A percentile compares a stretch with the other conserved stretches of the same genome.
phyloP scores from a whole-genome alignment of 1,284 basidiomycete species.

The Tilletia indica region DNA sequence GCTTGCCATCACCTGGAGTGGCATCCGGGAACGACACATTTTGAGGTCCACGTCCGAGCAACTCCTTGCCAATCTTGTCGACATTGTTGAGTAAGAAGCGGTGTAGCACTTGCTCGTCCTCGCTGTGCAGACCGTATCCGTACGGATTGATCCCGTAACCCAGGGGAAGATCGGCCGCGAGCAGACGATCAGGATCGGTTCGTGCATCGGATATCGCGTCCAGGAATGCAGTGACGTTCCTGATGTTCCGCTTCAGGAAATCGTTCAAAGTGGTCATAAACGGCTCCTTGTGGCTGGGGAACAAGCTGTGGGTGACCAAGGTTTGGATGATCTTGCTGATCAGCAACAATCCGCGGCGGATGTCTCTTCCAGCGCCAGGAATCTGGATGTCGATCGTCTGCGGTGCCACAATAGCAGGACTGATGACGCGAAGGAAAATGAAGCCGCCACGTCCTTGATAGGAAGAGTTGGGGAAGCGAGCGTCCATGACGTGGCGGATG shows the following conservation, averaged over 20 bases:
- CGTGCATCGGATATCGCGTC: conserved; percentile 48
- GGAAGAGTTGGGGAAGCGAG: conserved; percentile 44
- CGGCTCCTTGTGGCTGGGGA: conserved; percentile 49
- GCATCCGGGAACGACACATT: background rate
- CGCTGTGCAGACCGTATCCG: conserved; percentile 44
- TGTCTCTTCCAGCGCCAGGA: conserved; percentile 39
- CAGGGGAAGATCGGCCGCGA: conserved; percentile 49
- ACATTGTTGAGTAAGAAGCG: conserved; percentile 45
- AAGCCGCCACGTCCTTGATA: conserved; percentile 52
- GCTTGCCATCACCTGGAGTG: conserved; percentile 22
- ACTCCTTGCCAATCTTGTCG: conserved; percentile 44
- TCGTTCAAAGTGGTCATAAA: conserved; percentile 51
- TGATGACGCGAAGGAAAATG: conserved; percentile 52
- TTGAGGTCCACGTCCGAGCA: conserved; percentile 28
- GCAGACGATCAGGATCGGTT: conserved; percentile 46
- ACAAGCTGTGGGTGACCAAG: conserved; percentile 47
- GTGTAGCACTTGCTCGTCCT: conserved; percentile 41
- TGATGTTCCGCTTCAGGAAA: conserved; percentile 48
- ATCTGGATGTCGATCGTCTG: conserved; percentile 52
- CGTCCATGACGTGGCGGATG: conserved; percentile 46
- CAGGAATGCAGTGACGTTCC: conserved; percentile 48
- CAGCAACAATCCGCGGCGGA: conserved; percentile 44
- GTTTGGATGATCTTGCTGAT: conserved; percentile 52
- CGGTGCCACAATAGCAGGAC: conserved; percentile 47
- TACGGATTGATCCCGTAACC: conserved; percentile 47